phyloP scores from a whole-genome alignment of 169 alveolate species.

The Eimeria praecox region DNA sequence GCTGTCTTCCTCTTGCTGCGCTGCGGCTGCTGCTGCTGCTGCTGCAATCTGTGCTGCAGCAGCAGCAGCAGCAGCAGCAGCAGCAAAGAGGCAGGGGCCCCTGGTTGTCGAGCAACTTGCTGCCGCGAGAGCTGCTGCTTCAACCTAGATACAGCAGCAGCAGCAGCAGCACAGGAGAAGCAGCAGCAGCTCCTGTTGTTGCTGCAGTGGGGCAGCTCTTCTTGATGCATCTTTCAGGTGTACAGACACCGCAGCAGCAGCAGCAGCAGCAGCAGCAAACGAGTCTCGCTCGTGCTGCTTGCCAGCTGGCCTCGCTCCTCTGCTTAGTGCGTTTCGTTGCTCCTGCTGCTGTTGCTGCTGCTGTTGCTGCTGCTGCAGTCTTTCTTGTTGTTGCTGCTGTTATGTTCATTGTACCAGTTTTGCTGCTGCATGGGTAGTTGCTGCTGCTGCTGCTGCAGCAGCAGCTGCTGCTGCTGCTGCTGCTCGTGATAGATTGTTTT shows the following conservation, averaged over 20 bases:
- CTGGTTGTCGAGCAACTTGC: not conserved
- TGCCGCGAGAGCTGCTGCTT: slow-evolving; percentile 60
- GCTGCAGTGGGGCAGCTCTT: slow-evolving; percentile 63
- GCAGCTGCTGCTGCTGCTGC: slow-evolving; percentile 24
- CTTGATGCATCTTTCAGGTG: slow-evolving; percentile 54
- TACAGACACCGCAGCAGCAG: slow-evolving; percentile 44
- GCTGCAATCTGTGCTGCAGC: slow-evolving; percentile 69
- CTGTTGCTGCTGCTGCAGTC: slow-evolving; percentile 13
- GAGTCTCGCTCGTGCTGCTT: slow-evolving; percentile 40
- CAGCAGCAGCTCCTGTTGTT: slow-evolving; percentile 64
- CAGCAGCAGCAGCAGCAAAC: slow-evolving; percentile 32
- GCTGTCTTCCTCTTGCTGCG: slow-evolving; percentile 75
- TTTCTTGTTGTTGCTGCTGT: slow-evolving; percentile 24
- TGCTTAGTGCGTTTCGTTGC: slow-evolving; percentile 11
- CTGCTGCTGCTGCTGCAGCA: slow-evolving; percentile 7
- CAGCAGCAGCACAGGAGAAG: slow-evolving; percentile 48
- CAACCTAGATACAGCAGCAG: slow-evolving; percentile 31
- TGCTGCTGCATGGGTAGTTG: not conserved
- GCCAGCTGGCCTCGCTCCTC: slow-evolving; percentile 39
- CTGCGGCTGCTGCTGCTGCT: slow-evolving; percentile 77
- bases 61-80: slow-evolving; percentile 77
- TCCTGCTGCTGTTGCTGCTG: slow-evolving; percentile 23
- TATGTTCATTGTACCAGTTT: no score
- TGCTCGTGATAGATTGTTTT: not conserved
- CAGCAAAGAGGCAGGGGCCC: slow-evolving; percentile 54